A percentile compares a stretch with the other conserved stretches of the same genome.
phyloP scores from a whole-genome alignment of 164 flowering plant species.

The Stephania cephalantha region DNA sequence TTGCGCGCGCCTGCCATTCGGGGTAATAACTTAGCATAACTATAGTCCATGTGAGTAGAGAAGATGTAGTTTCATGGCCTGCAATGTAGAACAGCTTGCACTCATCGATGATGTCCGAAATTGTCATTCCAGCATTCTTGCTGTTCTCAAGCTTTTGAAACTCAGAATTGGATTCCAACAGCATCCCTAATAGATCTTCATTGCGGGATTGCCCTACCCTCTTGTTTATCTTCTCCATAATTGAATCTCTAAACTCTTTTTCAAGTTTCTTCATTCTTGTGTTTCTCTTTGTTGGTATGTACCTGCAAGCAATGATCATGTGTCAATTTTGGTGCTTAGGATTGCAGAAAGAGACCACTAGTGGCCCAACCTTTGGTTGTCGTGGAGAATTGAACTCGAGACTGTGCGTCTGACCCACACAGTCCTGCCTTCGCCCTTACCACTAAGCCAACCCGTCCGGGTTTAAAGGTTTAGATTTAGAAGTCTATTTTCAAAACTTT shows the following conservation, averaged over 20 bases:
- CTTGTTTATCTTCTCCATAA: constrained; percentile 11
- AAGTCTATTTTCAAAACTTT: no score
- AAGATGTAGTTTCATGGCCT: constrained; percentile 13
- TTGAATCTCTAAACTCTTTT: background rate
- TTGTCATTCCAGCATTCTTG: background rate
- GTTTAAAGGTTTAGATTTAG: no score
- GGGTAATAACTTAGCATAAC: constrained; percentile 10
- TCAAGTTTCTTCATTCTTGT: constrained; percentile 8
- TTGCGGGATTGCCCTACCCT: constrained; percentile 6
- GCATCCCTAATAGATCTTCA: background rate
- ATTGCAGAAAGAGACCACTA: no score
- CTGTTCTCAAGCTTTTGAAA: background rate
- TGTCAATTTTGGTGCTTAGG: no score
- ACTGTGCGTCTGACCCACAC: no score
- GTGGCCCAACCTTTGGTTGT: no score
- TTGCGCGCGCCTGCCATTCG: constrained; percentile 12
- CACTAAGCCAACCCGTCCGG: no score
- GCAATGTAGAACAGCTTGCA: constrained; percentile 17
- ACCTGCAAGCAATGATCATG: background rate
- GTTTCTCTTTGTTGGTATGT: constrained; percentile 12
- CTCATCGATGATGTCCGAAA: background rate
- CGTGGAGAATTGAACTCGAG: no score
- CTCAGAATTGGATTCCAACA: background rate
- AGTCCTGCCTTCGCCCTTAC: no score
- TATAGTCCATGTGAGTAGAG: constrained; percentile 14